Evolutionary conservation across 2,329 filamentous ascomycete species (phyloP), one percentile per base, ranked within the genome.

Genomic region (Alternaria sp.): DNA sequence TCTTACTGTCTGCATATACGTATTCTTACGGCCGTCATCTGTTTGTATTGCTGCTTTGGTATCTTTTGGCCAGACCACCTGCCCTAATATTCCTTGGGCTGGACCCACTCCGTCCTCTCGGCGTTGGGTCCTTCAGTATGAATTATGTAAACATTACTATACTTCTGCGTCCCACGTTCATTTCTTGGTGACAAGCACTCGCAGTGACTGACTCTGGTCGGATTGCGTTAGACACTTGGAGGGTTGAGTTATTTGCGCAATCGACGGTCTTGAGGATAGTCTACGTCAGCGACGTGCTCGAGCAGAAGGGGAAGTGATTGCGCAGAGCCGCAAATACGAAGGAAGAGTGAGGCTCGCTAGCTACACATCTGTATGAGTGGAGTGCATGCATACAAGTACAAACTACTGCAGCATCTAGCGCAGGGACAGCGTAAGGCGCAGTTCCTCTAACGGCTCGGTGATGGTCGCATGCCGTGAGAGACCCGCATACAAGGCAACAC

Each of bases 1-100:
- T 57, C 56, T 57, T 61, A 57, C 43, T 65, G 50, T 66, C 19
- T 23, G 50, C 59, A 61, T 66, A 55, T 66, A 59, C 55, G 49
- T 64, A 47, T 26, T 59, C 25, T 64, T 61, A 67, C 62, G 65
- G 61, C 62, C 47, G 43, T 66, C 15, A 6, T 46, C 45, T 25
- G 55, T 64, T 57, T 59, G 58, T 45, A 44, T 59, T 57, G 54
- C 63, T 30, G 52, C 51, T 67, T 66, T 68, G 69, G 62, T 69
- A 72, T 69, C 66, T 68, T 68, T 68, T 66, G 62, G 67, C 68
- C 63, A 68, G 59, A 66, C 45, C 43, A 49, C 49, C 17, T 66
- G 54, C 69, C 65, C 64, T 74, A 74, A 74, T 73, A 64, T 64
- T 74, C 72, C 36, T 62, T 54, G 69, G 72, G 72, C 72, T 69